Base-by-base conservation (phyloP, 305 asterid species). In the Solanum aculeatissimum region DNA sequence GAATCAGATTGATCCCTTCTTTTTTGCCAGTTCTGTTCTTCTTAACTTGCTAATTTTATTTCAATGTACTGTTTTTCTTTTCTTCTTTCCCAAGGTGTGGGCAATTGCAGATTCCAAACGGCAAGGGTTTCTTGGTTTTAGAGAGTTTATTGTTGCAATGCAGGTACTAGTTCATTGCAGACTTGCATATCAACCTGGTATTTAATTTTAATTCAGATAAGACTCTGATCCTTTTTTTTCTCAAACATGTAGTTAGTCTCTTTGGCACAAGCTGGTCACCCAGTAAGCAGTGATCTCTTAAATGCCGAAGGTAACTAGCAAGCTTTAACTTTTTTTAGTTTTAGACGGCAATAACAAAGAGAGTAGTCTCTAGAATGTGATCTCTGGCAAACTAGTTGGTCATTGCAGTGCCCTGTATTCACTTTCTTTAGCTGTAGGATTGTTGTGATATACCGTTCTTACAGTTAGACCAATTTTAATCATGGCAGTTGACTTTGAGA, bases 21-120 rank as follows among this genome's bases (percentile, higher is more conserved):
- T 49, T 51, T 51, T 3, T 77, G 82, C 65, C 63, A 77, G 63
- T 51, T 77, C 13, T 77, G 18, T 15, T 77, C 18, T 51, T 51
- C 63, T 77, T 5, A 49, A 27, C 27, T 77, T 5, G 1, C 65
- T 18, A 77, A 9, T 77, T 51, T 77, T 49, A 29, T 77, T 77
- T 51, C 82, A 77, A 27, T 13, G 15, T 23, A 8, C 81, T 32
- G 18, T 16, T 83, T 43, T 74, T 55, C 81, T 83, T 65, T 54
- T 85, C 65, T 19, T 58, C 40, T 65, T 85, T 23, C 81, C 51
- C 47, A 16, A 94, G 98, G 93, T 93, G 83, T 94, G 98, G 97
- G 97, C 97, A 13, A 90, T 94, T 81, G 93, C 98, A 84, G 98
- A 94, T 91, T 89, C 93, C n/a, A 94, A 89, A 87, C 88, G 95